These are phyloP conservation scores for Backusella circina DNA, from an alignment of 192 early-diverging fungal species.

Conservation along the genomic window DNA sequence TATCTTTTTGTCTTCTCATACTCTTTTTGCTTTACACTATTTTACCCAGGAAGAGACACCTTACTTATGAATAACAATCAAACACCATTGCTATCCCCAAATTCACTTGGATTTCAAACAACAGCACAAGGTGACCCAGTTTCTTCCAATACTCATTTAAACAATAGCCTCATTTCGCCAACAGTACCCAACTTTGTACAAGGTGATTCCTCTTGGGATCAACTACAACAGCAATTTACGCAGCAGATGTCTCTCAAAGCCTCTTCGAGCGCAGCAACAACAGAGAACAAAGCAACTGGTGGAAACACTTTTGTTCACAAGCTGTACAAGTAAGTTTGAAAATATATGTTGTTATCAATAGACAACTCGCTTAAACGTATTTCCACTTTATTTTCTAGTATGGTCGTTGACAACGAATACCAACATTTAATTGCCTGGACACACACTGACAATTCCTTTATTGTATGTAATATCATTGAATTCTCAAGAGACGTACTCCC, in stretches of 20 bases:
- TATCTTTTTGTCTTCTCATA: not conserved
- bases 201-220: conserved; percentile 14
- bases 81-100: not conserved
- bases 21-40: not conserved
- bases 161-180: not conserved
- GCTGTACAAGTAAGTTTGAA: conserved; percentile 39
- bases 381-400: conserved; percentile 36
- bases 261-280: not conserved
- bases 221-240: conserved; percentile 13
- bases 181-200: not conserved
- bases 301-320: conserved; percentile 54
- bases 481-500: conserved; percentile 86
- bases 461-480: conserved; percentile 87
- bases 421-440: conserved; percentile 90
- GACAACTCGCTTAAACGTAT: not conserved
- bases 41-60: not conserved
- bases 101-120: not conserved
- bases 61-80: not conserved
- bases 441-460: conserved; percentile 80
- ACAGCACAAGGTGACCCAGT: not conserved
- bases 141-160: conserved; percentile 5
- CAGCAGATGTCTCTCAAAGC: conserved; percentile 15
- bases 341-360: not conserved
- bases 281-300: not conserved
- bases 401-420: conserved; percentile 84